A percentile compares a stretch with the other conserved stretches of the same genome.
Conservation (phyloP, 2,329 filamentous ascomycete species). For the Thelonectria discophora region DNA sequence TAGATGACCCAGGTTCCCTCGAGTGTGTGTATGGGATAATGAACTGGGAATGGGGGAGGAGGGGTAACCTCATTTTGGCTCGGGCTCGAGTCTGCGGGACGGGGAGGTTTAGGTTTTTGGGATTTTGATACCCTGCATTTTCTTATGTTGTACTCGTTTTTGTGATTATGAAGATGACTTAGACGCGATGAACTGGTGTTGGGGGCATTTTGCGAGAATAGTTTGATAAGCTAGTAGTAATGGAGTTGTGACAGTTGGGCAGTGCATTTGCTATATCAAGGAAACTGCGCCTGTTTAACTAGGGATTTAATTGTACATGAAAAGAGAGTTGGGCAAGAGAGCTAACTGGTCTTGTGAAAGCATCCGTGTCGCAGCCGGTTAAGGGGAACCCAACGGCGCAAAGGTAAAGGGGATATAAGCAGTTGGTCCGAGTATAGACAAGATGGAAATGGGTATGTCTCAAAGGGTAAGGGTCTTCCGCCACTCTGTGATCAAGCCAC, state of each 20-base stretch:
- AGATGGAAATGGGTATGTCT: background rate
- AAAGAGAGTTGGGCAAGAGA: too few species aligned
- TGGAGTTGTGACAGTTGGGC: slow-evolving; percentile 23
- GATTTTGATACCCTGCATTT: slow-evolving; percentile 39
- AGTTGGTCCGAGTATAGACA: background rate
- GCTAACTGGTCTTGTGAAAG: too few species aligned
- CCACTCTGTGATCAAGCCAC: too few species aligned
- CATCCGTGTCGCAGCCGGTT: too few species aligned
- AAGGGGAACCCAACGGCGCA: background rate
- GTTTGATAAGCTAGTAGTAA: slow-evolving; percentile 18
- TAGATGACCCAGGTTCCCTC: slow-evolving; percentile 10
- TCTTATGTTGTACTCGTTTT: slow-evolving; percentile 20
- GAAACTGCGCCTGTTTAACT: too few species aligned
- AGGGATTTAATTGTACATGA: too few species aligned
- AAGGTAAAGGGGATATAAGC: background rate
- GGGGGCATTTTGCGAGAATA: slow-evolving; percentile 17
- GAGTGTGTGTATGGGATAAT: slow-evolving; percentile 4
- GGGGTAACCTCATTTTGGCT: slow-evolving; percentile 19
- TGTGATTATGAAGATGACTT: slow-evolving; percentile 21
- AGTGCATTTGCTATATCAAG: too few species aligned
- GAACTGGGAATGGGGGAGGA: slow-evolving; percentile 16
- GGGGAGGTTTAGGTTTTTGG: slow-evolving; percentile 34
- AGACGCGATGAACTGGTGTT: slow-evolving; percentile 22
- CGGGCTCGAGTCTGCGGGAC: slow-evolving; percentile 24
- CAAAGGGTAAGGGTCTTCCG: too few species aligned